A percentile compares a stretch with the other conserved stretches of the same genome.
Evolutionary conservation across 192 early-diverging fungal species (phyloP).

Genomic region (Coemansia sp.): DNA sequence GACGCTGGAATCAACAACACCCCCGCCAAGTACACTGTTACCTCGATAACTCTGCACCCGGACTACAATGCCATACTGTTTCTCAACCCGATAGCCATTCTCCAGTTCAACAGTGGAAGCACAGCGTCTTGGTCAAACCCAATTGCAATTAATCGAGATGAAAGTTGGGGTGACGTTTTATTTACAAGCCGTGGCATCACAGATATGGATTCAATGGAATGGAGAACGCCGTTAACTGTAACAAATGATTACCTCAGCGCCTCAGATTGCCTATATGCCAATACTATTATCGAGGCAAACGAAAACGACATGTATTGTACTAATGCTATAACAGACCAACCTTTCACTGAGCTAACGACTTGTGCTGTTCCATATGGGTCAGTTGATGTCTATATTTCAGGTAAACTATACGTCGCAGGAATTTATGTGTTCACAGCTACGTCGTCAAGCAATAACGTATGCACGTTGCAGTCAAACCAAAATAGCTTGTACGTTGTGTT

Average conservation of each 20-base stretch:
- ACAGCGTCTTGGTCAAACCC: not conserved
- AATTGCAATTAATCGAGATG: not conserved
- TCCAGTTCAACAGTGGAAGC: constrained; percentile 6
- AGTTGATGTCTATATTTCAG: not conserved
- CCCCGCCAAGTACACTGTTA: constrained; percentile 6
- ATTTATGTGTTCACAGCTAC: not conserved
- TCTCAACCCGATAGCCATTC: constrained; percentile 10
- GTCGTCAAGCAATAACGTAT: not conserved
- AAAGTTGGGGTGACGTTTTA: not conserved
- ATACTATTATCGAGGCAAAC: not conserved
- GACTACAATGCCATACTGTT: not conserved
- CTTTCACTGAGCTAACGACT: not conserved
- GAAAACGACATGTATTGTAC: not conserved
- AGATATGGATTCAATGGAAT: not conserved
- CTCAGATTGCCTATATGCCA: not conserved
- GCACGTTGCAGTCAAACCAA: not conserved
- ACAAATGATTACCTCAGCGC: not conserved
- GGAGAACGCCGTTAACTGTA: not conserved
- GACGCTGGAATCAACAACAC: not conserved
- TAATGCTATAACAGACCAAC: not conserved
- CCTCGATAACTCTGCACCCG: constrained; percentile 2
- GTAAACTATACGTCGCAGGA: not conserved
- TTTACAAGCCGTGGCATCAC: not conserved
- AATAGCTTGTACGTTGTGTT: not conserved
- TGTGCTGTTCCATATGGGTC: not conserved